These are phyloP conservation scores for Chrysoporthe austroafricana DNA, from an alignment of 2,329 filamentous ascomycete species.

Conservation along the genomic window DNA sequence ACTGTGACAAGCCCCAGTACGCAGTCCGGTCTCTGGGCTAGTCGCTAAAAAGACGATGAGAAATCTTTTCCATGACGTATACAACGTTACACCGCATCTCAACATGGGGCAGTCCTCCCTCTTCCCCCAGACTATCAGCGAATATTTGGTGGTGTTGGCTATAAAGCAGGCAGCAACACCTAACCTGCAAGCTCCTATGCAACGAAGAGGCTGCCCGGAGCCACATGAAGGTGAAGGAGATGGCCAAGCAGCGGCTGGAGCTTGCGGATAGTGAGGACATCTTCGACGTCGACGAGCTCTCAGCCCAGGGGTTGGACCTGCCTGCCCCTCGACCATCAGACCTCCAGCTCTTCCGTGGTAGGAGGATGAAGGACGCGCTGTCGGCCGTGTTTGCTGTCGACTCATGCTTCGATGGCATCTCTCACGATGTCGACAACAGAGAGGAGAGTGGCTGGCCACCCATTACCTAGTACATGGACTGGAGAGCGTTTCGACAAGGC, in stretches of 20 bases:
- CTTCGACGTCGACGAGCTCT: constrained; percentile 13
- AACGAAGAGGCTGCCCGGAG: constrained; percentile 8
- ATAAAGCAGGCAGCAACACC: background rate
- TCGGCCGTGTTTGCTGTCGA: constrained; percentile 16
- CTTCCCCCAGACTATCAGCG: background rate
- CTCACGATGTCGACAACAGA: background rate
- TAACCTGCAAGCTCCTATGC: constrained; percentile 12
- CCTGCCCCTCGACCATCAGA: background rate
- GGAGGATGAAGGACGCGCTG: background rate
- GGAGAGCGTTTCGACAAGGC: constrained; percentile 4
- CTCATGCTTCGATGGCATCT: constrained; percentile 18
- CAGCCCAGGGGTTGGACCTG: background rate
- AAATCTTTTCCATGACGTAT: background rate
- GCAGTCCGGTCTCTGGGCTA: background rate
- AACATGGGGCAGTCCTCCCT: too few relatives aligned
- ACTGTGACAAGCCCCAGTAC: background rate
- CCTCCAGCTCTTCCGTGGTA: constrained; percentile 7
- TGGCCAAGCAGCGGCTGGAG: constrained; percentile 1
- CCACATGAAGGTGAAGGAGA: background rate
- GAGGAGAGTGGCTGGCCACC: constrained; percentile 17
- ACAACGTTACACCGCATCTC: too few relatives aligned
- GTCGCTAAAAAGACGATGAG: background rate
- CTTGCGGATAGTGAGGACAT: background rate
- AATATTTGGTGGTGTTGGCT: background rate
- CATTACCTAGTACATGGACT: constrained; percentile 5